Conservation (phyloP, 2,329 filamentous ascomycete genomes). For the Camillea tinctor region DNA sequence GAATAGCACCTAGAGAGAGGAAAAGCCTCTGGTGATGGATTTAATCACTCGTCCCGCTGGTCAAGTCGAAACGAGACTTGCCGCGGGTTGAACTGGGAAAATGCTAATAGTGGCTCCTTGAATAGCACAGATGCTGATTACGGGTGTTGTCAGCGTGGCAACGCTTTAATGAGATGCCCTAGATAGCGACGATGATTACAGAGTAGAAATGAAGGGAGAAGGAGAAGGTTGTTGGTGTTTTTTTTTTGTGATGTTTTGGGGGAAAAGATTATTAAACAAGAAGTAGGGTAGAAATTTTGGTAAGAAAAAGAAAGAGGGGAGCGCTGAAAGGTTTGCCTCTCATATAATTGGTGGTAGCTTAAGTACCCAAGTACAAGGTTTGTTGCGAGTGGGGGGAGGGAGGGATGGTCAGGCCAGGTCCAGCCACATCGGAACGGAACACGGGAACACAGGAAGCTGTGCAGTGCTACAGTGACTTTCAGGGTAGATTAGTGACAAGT, state of each 20-base stretch:
- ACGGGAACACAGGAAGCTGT: not conserved
- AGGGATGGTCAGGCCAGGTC: no score
- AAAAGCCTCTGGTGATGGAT: slow-evolving; percentile 14
- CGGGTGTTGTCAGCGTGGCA: not conserved
- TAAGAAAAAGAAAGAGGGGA: not conserved
- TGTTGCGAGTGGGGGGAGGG: not conserved
- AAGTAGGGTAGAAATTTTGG: not conserved
- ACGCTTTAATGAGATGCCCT: not conserved
- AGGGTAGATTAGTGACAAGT: no score
- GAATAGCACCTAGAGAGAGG: slow-evolving; percentile 12
- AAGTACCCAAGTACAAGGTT: not conserved
- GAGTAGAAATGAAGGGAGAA: not conserved
- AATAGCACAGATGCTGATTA: not conserved
- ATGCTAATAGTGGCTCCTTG: not conserved
- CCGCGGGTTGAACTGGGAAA: slow-evolving; percentile 7
- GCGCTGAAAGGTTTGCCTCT: not conserved
- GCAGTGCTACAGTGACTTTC: no score
- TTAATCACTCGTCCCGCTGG: slow-evolving; percentile 22
- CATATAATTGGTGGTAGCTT: no score
- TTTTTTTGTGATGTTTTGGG: not conserved
- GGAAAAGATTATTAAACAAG: not conserved
- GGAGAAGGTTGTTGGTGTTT: not conserved
- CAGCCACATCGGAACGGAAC: not conserved
- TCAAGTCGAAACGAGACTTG: slow-evolving; percentile 21
- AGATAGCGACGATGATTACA: not conserved